Evolutionary conservation across 495 filamentous ascomycete genomes (phyloP), one percentile per base, ranked within the genome.

Genomic region (Hyaloscypha bicolor): DNA sequence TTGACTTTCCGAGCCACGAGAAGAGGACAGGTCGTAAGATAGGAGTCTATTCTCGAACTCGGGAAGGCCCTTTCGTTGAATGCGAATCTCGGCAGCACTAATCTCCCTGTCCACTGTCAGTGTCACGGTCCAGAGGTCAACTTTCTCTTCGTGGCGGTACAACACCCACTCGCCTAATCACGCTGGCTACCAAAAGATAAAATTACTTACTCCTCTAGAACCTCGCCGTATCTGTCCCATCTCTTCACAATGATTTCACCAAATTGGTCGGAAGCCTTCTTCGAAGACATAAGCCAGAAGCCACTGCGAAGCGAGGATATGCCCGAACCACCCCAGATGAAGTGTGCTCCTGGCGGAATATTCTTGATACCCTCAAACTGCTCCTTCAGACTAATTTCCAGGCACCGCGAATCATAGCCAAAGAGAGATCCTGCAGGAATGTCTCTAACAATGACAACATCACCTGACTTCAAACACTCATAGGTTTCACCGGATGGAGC

Each of bases 321-420:
- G 29, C 74, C 75, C 19, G 81, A 77, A 1, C 82, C 77, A 16
- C 82, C 81, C 65, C 86, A 85, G 6, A 88, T 79, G 77, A 83
- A 86, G 70, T 91, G 88, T 35, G 79, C 75, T 6, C 88, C 87
- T 0, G 82, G 74, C 1, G 88, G 85, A 14, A 91, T 70, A 53
- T 86, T 79, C 35, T 84, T 83, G 66, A 91, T 80, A n/a, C 88
- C 88, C 9, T 74, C 77, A 72, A 85, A 87, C 62, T 60, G 60
- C 35, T 73, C 67, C 9, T 71, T 61, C 22, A 51, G 32, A 53
- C 55, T 69, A 16, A 77, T 76, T 11, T 74, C 78, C 63, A 85
- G 75, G 42, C 75, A 74, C 42, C 77, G 72, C 31, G 73, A 66
- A 64, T 86, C 84, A 66, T 79, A 80, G 25, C 84, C 84, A 11